Base-by-base conservation (phyloP, 768 basidiomycete genomes). In the Lactarius psammicola region DNA sequence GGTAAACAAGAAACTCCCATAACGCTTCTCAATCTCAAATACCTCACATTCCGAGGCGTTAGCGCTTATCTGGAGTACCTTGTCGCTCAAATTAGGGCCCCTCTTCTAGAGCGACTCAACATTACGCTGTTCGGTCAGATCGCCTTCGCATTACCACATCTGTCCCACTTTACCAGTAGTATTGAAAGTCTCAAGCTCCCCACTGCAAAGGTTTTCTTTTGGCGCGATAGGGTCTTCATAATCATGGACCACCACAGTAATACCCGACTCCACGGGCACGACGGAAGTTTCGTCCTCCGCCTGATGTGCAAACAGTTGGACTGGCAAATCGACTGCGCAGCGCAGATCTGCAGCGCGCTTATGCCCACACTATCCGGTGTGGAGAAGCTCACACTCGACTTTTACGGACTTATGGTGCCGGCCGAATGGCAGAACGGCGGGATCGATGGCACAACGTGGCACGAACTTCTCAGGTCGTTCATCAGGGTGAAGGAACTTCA, bases 191-290 rank as follows among this genome's bases (percentile, higher is more conserved):
- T 46, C 44, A 46, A 46, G n/a, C n/a, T n/a, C 44, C 44, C n/a
- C 44, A 46, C 2, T n/a, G 44, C n/a, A 10, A 46, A 3, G 9
- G n/a, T 46, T 46, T n/a, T 9, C 44, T 46, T 46, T n/a, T 6
- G 3, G 7, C 42, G 20, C n/a, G n/a, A 46, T 4, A 9, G 8
- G 9, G 44, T 46, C 9, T 46, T 9, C n/a, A n/a, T 46, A n/a
- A n/a, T 0, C 2, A 46, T 9, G 3, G 3, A 8, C 9, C 2
- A 9, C 20, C 44, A n/a, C 9, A 11, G 6, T 11, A n/a, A n/a
- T n/a, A n/a, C n/a, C n/a, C n/a, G n/a, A n/a, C 4, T 18, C 0
- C 20, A 2, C 9, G 1, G 3, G 44, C 8, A 4, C 18, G 6
- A n/a, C 42, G 9, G n/a, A 9, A 20, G 18, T n/a, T n/a, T 46